Conservation (phyloP, 1,139 yeast species). For the Candida labiduridarum region DNA sequence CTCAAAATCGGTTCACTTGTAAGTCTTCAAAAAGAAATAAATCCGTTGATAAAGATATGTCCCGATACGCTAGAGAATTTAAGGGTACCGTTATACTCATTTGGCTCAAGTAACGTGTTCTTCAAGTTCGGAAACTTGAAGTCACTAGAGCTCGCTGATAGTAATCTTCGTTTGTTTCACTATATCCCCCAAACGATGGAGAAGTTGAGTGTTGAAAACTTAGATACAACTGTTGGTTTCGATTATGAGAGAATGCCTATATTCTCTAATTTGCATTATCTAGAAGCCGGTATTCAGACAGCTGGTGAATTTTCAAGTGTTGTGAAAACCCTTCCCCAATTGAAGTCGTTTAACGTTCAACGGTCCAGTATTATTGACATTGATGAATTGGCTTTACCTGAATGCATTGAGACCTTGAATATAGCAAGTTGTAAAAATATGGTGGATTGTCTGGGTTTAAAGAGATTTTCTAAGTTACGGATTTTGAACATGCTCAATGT, state of each 20-base stretch:
- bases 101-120: neutral
- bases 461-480: neutral
- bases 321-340: neutral
- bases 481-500: neutral
- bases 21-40: no score
- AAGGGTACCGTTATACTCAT: neutral
- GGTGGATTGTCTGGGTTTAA: neutral
- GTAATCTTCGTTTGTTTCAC: neutral
- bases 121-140: neutral
- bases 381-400: constrained; percentile 1
- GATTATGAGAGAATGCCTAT: neutral
- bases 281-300: neutral
- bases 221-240: neutral
- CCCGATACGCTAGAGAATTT: neutral
- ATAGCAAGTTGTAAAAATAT: neutral
- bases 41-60: neutral
- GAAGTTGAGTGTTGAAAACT: neutral
- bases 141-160: neutral
- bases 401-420: neutral
- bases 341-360: neutral
- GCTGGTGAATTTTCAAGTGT: neutral
- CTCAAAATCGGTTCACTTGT: neutral
- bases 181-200: neutral
- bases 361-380: neutral
- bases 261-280: neutral